Base-by-base conservation (phyloP, 2,329 filamentous ascomycete species). In the Xylaria multiplex region DNA sequence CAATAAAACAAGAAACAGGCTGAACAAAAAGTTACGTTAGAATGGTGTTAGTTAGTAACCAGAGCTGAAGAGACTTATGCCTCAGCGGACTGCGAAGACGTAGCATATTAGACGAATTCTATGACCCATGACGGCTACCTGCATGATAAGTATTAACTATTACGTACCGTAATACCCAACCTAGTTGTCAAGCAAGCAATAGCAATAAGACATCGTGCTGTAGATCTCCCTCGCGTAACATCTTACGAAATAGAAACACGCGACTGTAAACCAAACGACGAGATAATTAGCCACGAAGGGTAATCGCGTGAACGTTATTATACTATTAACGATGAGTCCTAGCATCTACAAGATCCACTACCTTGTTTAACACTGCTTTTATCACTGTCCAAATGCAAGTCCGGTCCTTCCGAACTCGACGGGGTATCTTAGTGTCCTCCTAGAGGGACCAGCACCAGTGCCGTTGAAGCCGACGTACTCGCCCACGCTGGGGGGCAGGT, bases 401-500 rank as follows among this genome's bases (percentile, higher is more conserved):
- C 59, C 63, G 27, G 22, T 14, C 45, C 42, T 59, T 4, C 52
- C 58, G 55, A 64, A 49, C 19, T 50, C 64, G 6, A 46, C 3
- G 9, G 66, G 56, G 32, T 68, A 61, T 54, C 56, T 57, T 22
- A 60, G n/a, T 14, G 43, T 27, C 32, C 65, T 57, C 42, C 14
- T 62, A 27, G 54, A 3, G 5, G 27, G 5, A 22, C n/a, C 6
- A 7, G 27, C 6, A 30, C n/a, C 6, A 2, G 71, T 72, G 53
- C 67, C 53, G 40, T 75, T 75, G 14, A 75, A 75, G 3, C 73
- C 73, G 43, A 66, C 60, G 63, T 84, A 84, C 24, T 71, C 67
- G 8, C 81, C 79, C 45, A 83, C 30, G 57, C 87, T 91, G 0
- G 90, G 90, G 37, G 90, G 90, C 45, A 91, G 74, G 74, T 92